Base-by-base conservation (phyloP, 2,329 filamentous ascomycete species). In the Hypoxylon sp. region DNA sequence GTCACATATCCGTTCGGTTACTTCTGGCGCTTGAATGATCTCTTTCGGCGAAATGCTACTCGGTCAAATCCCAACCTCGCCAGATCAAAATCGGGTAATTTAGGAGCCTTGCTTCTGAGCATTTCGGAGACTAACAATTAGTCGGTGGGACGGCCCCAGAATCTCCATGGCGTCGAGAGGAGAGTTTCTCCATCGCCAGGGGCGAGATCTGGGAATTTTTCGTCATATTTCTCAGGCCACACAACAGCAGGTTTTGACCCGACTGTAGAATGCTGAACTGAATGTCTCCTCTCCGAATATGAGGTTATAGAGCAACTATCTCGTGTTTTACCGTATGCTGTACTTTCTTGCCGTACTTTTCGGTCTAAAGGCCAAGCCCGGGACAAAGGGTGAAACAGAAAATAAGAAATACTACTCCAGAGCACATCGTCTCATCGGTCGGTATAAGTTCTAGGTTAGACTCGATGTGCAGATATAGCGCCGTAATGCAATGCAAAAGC, bases 401-500 rank as follows among this genome's bases (percentile, higher is more conserved):
- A 47, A 11, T 6, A 31, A n/a, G 17, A 31, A 39, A 39, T 21
- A n/a, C 21, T 24, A 48, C 46, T 37, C 27, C 24, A 8, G 48
- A 17, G 13, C 19, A 17, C 29, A 50, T 50, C 46, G 46, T 27
- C 46, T 29, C 46, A 50, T 24, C 46, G n/a, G 46, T 50, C 46
- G 31, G 50, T 35, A 15, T 53, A 53, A 19, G 6, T n/a, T 31
- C 31, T 24, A n/a, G 46, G 10, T 47, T 24, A 48, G 46, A 29
- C 46, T 48, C 24, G 15, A 6, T 29, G 24, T n/a, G 27, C 46
- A 27, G 24, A 6, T 17, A 31, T 35, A 53, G 50, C n/a, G 50
- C 31, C 29, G 50, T 24, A 53, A 53, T 24, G 50, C 50, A 50
- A 50, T 29, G 21, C 39, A 50, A 50, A 35, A 53, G 50, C 17